Percentiles rank a stretch among this genome's conserved stretches.
These are phyloP conservation scores for Erodium trifolium DNA, from an alignment of 441 rosid genomes.

Conservation along the genomic window DNA sequence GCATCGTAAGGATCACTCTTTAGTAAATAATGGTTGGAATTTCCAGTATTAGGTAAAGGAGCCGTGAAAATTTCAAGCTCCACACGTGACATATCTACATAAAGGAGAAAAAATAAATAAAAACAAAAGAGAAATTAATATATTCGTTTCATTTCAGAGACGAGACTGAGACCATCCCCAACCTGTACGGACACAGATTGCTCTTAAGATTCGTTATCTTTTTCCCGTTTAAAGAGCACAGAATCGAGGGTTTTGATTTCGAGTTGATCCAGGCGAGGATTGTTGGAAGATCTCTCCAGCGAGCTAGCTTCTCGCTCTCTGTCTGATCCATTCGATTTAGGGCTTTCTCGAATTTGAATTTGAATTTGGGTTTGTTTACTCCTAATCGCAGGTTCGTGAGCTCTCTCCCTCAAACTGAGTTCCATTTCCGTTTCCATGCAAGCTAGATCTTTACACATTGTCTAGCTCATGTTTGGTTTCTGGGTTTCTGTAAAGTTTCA, in stretches of 20 bases:
- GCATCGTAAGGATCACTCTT: too few species aligned
- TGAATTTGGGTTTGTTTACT: not conserved
- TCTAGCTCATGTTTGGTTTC: not conserved
- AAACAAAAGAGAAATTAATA: too few species aligned
- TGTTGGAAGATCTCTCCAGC: constrained; percentile 9
- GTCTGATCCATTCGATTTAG: constrained; percentile 30
- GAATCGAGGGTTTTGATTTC: not conserved
- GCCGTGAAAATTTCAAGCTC: too few species aligned
- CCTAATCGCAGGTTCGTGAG: not conserved
- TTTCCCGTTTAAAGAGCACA: not conserved
- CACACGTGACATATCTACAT: too few species aligned
- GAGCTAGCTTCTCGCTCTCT: constrained; percentile 25
- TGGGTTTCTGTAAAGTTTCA: not conserved
- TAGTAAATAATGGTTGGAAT: too few species aligned
- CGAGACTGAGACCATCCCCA: not conserved
- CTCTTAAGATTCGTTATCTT: not conserved
- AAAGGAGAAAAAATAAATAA: too few species aligned
- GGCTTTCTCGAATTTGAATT: constrained; percentile 13
- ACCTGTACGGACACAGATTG: not conserved
- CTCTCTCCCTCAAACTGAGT: not conserved
- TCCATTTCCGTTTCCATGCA: not conserved
- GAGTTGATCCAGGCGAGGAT: constrained; percentile 10
- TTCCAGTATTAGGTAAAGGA: too few species aligned
- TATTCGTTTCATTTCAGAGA: too few species aligned
- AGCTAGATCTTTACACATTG: not conserved